Conservation (phyloP, 306 rosid genomes). For the Citrullus mucosospermus region DNA sequence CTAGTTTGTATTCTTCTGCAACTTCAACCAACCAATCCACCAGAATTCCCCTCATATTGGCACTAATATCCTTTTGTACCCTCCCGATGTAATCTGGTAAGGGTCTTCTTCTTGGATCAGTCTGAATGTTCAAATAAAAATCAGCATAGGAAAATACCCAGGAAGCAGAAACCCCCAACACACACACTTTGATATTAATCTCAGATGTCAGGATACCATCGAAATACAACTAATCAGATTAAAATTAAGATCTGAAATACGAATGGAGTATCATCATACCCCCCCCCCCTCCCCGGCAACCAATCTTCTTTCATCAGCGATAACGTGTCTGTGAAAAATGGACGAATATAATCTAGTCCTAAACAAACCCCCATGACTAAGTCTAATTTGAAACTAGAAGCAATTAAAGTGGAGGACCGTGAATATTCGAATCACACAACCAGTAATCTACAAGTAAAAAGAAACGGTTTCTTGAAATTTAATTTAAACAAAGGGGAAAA, state of each 20-base stretch:
- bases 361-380: background rate
- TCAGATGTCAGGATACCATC: background rate
- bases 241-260: background rate
- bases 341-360: background rate
- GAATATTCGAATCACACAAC: background rate
- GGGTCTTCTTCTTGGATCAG: constrained; percentile 49
- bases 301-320: background rate
- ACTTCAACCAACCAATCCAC: constrained; percentile 96
- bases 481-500: background rate
- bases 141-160: background rate
- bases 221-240: background rate
- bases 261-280: background rate
- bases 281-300: background rate
- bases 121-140: constrained; percentile 21
- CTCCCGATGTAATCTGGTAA: constrained; percentile 47
- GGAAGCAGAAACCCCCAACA: background rate
- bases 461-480: background rate
- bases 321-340: background rate
- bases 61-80: constrained; percentile 53
- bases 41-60: constrained; percentile 61
- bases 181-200: background rate
- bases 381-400: background rate
- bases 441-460: background rate
- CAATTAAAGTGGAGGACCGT: background rate
- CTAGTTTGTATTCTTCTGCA: constrained; percentile 70